phyloP scores from a whole-genome alignment of 306 rosid species.

The Begonia peltatifolia region DNA sequence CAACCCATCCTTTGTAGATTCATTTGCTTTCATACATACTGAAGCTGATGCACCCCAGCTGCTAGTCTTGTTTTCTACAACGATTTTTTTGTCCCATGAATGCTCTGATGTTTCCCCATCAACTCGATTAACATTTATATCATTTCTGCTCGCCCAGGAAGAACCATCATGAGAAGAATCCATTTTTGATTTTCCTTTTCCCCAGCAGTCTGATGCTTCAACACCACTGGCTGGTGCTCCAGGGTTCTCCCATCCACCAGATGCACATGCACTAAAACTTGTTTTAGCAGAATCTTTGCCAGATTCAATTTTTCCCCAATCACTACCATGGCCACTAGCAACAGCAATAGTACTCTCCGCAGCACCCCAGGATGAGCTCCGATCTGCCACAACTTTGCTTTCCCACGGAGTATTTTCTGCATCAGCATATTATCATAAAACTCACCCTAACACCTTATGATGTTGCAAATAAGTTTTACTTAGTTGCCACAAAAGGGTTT shows the following conservation, averaged over 20 bases:
- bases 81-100: slow-evolving; percentile 17
- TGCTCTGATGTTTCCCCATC: slow-evolving; percentile 4
- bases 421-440: slow-evolving; percentile 21
- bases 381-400: slow-evolving; percentile 28
- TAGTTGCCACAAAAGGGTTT: background rate
- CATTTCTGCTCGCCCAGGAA: slow-evolving; percentile 10
- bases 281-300: slow-evolving; percentile 22
- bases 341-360: slow-evolving; percentile 21
- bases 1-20: slow-evolving; percentile 9
- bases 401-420: slow-evolving; percentile 52
- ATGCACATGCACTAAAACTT: slow-evolving; percentile 14
- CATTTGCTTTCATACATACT: too few relatives aligned
- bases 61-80: slow-evolving; percentile 2
- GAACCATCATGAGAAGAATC: background rate
- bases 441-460: too few relatives aligned
- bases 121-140: slow-evolving; percentile 4
- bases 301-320: slow-evolving; percentile 40
- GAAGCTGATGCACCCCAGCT: slow-evolving; percentile 16
- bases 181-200: slow-evolving; percentile 7
- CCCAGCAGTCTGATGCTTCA: slow-evolving; percentile 11
- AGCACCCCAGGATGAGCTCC: slow-evolving; percentile 59
- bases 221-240: slow-evolving; percentile 11
- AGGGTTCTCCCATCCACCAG: slow-evolving; percentile 22
- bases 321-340: slow-evolving; percentile 28
- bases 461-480: too few relatives aligned